Base-by-base conservation (phyloP, 148 eudicot species). In the Euryodendron excelsum region DNA sequence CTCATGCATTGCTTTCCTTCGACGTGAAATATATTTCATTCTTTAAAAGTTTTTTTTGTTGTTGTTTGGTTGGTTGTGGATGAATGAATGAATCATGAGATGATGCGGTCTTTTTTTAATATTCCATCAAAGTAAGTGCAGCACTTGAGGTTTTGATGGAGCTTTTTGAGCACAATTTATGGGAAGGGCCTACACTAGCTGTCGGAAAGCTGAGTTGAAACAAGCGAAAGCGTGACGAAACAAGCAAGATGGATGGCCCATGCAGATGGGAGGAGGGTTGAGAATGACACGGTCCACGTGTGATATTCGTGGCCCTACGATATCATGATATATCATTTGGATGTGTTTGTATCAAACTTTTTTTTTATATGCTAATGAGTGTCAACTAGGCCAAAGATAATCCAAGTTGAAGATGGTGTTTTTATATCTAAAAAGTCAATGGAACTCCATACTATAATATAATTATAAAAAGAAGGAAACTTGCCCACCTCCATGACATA, bases 191-290 rank as follows among this genome's bases (percentile, higher is more conserved):
- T 47, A 69, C 28, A 41, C 0, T 0, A 25, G 56, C 56, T 45
- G 73, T 45, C 14, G 55, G 20, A 63, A 37, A 62, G 84, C 66
- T 83, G 82, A 84, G 81, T 48, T 78, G 63, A 84, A 79, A 68
- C 76, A 78, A 37, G 68, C 88, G 87, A 84, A 87, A 89, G 92
- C 88, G 84, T 89, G 89, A 89, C 90, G 87, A 83, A 70, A 78
- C 80, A 84, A 74, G 86, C 78, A 77, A 55, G 64, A 56, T 72
- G 80, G 71, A 53, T 50, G 14, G 14, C 64, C 74, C 87, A 84
- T 81, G 87, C 82, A 81, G 61, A 50, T 78, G 79, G 73, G 20
- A 3, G 23, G 55, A 50, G 68, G 45, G 60, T 84, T 37, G 44
- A 73, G 63, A 78, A 77, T 47, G 69, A 52, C 36, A 77, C 52